Percentiles rank a stretch among this genome's conserved stretches.
These are phyloP conservation scores for Rhododendron ovatum DNA, from an alignment of 148 eudicot species.

Conservation along the genomic window DNA sequence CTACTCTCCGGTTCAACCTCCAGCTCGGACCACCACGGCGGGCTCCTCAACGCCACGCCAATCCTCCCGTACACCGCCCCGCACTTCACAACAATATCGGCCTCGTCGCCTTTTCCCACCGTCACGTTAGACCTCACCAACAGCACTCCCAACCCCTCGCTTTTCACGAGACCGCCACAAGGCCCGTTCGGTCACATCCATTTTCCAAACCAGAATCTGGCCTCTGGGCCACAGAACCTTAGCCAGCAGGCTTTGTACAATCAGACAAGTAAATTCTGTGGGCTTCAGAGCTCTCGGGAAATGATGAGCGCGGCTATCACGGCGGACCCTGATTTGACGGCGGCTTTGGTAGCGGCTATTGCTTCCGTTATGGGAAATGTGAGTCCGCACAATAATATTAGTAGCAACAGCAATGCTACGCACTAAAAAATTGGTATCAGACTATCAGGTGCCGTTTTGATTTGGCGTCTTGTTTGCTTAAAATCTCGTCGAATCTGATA, in stretches of 20 bases:
- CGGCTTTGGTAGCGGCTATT: constrained; percentile 49
- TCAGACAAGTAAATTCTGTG: constrained; percentile 50
- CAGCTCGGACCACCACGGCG: constrained; percentile 25
- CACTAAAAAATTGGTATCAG: neutral
- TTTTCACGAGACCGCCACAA: constrained; percentile 15
- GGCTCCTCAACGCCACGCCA: constrained; percentile 23
- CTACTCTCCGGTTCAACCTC: constrained; percentile 64
- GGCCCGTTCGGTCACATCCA: constrained; percentile 19
- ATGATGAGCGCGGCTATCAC: constrained; percentile 24
- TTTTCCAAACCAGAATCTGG: constrained; percentile 12
- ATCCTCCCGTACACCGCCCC: constrained; percentile 37
- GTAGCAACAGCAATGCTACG: neutral
- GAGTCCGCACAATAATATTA: constrained; percentile 5
- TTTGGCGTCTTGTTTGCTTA: neutral
- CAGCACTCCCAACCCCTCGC: constrained; percentile 14
- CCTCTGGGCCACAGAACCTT: constrained; percentile 33
- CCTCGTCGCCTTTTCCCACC: constrained; percentile 54
- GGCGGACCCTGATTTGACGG: constrained; percentile 46
- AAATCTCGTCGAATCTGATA: neutral
- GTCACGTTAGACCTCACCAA: constrained; percentile 48
- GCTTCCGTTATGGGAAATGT: constrained; percentile 32
- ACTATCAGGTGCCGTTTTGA: neutral
- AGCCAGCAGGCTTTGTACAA: constrained; percentile 36
- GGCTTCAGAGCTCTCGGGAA: constrained; percentile 41
- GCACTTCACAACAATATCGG: constrained; percentile 41